Base-by-base conservation (phyloP, 129 eudicot genomes). In the Tanacetum coccineum region DNA sequence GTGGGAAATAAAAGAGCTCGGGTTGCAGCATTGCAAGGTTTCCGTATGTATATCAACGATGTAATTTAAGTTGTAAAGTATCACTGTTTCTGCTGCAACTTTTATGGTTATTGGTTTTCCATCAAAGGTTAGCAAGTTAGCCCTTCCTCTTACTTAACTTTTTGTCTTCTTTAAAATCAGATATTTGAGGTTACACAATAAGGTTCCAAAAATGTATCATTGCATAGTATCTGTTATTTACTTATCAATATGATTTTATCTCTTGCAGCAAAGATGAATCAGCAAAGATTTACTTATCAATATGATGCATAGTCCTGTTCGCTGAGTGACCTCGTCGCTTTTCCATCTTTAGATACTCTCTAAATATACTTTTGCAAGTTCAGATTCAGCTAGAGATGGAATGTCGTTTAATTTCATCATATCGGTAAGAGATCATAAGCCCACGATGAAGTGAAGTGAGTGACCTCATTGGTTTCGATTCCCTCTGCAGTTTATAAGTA, bases 11-110 rank as follows among this genome's bases (percentile, higher is more conserved):
- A 59, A 74, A 68, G 46, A 45, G 61, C 42, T 48, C 62, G 20
- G 13, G 13, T 59, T 42, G 36, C 60, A 62, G 70, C 45, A 66
- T 28, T n/a, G n/a, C n/a, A n/a, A n/a, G n/a, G n/a, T n/a, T n/a
- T n/a, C n/a, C n/a, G n/a, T n/a, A n/a, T n/a, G 58, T 74, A 67
- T 67, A 47, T 57, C 67, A 44, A 60, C 36, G 9, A 26, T 51
- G 70, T 75, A 68, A 45, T n/a, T n/a, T n/a, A n/a, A 75, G 80
- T 22, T 75, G 75, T 51, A 53, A 40, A 53, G 10, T 48, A 54
- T 42, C 66, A 62, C 10, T 19, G 36, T 69, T 54, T 55, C 57
- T 26, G 75, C 75, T 53, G 66, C 71, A 53, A 14, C 64, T 21
- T 46, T 40, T 59, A 18, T 40, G 40, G 51, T 28, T 57, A 64